A percentile compares a stretch with the other conserved stretches of the same genome.
Evolutionary conservation across 441 rosid species (phyloP).

Genomic region (Croton laevigatus): DNA sequence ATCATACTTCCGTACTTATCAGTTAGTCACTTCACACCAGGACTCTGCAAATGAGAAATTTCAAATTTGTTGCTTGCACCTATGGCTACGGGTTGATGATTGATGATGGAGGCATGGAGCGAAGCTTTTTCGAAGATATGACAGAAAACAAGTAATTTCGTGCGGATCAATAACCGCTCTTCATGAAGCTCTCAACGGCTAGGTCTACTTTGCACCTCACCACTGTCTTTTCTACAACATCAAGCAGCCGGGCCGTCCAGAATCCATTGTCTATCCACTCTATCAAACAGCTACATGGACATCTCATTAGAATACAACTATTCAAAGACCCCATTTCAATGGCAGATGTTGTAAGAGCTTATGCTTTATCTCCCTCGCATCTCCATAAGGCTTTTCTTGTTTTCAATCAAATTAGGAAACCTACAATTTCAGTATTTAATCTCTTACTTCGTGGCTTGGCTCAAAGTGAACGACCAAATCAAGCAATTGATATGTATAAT

Average conservation of each 20-base stretch:
- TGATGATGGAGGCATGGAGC: no score
- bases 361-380: conserved; percentile 36
- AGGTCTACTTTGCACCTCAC: conserved; percentile 24
- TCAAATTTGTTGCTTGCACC: no score
- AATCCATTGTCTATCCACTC: conserved; percentile 17
- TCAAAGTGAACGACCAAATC: conserved; percentile 32
- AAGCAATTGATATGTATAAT: conserved; percentile 37
- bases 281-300: conserved; percentile 40
- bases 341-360: conserved; percentile 40
- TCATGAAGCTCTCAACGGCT: conserved; percentile 23
- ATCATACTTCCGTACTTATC: no score
- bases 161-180: background rate
- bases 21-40: no score
- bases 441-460: conserved; percentile 49
- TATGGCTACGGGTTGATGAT: no score
- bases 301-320: conserved; percentile 35
- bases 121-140: no score
- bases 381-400: conserved; percentile 36
- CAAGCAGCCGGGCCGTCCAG: conserved; percentile 7
- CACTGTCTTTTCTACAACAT: conserved; percentile 20
- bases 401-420: conserved; percentile 37
- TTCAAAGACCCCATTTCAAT: conserved; percentile 38
- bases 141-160: no score
- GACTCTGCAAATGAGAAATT: no score
- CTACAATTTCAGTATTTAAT: conserved; percentile 37